Percentiles rank a stretch among this genome's conserved stretches.
These are phyloP conservation scores for Clonostachys sp. DNA, from an alignment of 2,329 filamentous ascomycete species.

Conservation along the genomic window DNA sequence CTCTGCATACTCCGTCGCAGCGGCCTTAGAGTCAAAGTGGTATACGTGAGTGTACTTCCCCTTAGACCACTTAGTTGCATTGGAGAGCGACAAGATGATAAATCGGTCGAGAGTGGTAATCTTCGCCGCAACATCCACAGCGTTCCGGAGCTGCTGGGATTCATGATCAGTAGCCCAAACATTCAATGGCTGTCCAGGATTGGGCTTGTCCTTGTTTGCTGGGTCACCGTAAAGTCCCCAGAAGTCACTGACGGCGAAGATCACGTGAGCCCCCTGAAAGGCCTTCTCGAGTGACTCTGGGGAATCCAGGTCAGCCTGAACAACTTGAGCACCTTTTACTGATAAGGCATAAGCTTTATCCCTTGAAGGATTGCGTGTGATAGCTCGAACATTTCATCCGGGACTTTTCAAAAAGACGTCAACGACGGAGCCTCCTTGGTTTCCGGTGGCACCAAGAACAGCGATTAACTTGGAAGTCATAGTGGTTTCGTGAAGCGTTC, in stretches of 20 bases:
- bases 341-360: constrained; percentile 1
- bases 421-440: constrained; percentile 8
- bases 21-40: constrained; percentile 44
- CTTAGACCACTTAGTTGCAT: constrained; percentile 32
- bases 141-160: constrained; percentile 7
- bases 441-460: constrained; percentile 1
- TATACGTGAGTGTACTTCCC: constrained; percentile 38
- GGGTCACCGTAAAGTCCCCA: constrained; percentile 5
- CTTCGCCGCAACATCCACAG: constrained; percentile 7
- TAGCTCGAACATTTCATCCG: constrained; percentile 6
- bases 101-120: constrained; percentile 27
- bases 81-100: constrained; percentile 39
- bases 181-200: constrained; percentile 4
- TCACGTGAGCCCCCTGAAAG: constrained; percentile 6
- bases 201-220: constrained; percentile 1
- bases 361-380: constrained; percentile 4
- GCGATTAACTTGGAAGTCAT: not conserved
- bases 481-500: not conserved
- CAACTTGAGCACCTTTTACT: constrained; percentile 6
- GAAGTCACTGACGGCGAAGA: constrained; percentile 6
- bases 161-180: constrained; percentile 9
- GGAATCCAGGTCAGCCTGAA: constrained; percentile 7
- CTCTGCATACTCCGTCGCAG: constrained; percentile 15
- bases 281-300: constrained; percentile 3
- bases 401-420: constrained; percentile 5